Evolutionary conservation across 345 rosid species (phyloP).

Genomic region (Ceriops tagal): DNA sequence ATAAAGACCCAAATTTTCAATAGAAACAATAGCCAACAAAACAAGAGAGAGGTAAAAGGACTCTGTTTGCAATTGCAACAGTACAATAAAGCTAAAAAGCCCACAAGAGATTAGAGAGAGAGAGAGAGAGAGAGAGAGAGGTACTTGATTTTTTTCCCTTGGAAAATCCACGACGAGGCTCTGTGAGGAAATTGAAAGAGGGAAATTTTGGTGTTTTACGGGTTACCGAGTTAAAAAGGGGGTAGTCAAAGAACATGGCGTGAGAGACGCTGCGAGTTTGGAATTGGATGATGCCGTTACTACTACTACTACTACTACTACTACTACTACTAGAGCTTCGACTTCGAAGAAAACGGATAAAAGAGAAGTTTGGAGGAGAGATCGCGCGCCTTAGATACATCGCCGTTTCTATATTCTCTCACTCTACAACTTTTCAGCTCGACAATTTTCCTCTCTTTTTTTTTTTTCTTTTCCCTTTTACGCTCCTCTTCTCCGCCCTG

Average conservation of each 20-base stretch:
- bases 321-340: constrained; percentile 23
- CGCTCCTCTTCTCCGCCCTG: too few relatives aligned
- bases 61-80: neutral
- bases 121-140: constrained; percentile 25
- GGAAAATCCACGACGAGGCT: constrained; percentile 67
- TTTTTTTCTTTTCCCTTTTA: too few relatives aligned
- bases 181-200: constrained; percentile 33
- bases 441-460: neutral
- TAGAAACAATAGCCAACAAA: neutral
- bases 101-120: constrained; percentile 18
- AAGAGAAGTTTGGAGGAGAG: constrained; percentile 26
- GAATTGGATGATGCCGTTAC: neutral
- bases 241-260: constrained; percentile 20
- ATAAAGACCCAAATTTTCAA: neutral
- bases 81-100: neutral
- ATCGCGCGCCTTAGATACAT: constrained; percentile 48
- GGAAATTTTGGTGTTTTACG: constrained; percentile 14
- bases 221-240: constrained; percentile 11
- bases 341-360: constrained; percentile 30
- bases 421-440: neutral
- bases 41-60: neutral
- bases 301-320: constrained; percentile 32
- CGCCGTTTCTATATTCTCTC: constrained; percentile 34
- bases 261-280: constrained; percentile 37
- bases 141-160: constrained; percentile 75